These are phyloP conservation scores for Pelargonium exstipulatum DNA, from an alignment of 441 rosid species.

Conservation along the genomic window DNA sequence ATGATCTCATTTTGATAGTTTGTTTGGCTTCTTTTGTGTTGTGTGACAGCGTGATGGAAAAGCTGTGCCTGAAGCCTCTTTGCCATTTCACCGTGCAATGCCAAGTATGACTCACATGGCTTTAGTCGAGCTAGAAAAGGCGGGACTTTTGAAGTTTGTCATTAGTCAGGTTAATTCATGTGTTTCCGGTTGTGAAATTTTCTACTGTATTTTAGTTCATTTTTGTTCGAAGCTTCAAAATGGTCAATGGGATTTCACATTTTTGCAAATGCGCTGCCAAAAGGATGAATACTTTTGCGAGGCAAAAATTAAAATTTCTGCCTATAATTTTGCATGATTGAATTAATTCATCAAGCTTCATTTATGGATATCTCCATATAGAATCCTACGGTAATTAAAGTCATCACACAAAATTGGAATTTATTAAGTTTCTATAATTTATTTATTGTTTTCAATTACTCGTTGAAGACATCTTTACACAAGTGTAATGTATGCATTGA, in stretches of 20 bases:
- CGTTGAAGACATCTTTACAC: too few species aligned
- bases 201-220: not conserved
- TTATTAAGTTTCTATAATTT: too few species aligned
- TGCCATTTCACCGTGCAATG: not conserved
- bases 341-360: too few species aligned
- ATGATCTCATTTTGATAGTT: not conserved
- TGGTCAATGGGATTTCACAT: not conserved
- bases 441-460: too few species aligned
- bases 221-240: not conserved
- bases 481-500: not conserved
- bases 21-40: not conserved
- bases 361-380: too few species aligned
- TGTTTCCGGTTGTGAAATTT: not conserved
- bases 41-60: not conserved
- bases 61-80: not conserved
- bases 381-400: too few species aligned
- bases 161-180: not conserved
- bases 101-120: slow-evolving; percentile 5
- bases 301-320: too few species aligned
- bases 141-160: not conserved
- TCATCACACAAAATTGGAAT: too few species aligned
- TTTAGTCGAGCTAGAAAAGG: not conserved
- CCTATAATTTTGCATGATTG: too few species aligned
- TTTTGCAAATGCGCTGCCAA: too few species aligned
- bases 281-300: too few species aligned